phyloP scores from a whole-genome alignment of 805 yeast genomes.

The Sugiyamaella floridensis region DNA sequence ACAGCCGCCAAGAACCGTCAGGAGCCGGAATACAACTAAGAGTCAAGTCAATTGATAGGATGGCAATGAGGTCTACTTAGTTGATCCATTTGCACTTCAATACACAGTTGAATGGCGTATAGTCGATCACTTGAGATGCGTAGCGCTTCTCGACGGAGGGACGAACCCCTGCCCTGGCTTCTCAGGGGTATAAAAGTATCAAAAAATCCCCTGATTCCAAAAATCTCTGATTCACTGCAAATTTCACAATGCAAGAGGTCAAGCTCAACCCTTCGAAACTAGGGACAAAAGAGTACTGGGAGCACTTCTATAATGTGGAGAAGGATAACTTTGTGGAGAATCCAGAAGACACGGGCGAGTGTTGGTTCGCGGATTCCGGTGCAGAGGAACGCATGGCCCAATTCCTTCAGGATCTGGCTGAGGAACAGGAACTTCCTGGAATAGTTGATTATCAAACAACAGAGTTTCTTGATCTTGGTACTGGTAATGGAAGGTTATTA shows the following conservation, averaged over 20 bases:
- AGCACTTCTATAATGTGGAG: constrained; percentile 73
- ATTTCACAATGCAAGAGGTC: neutral
- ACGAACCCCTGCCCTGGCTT: too few species aligned
- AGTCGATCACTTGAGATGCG: too few species aligned
- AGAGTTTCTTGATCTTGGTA: constrained; percentile 72
- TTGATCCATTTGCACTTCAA: too few species aligned
- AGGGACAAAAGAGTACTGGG: constrained; percentile 91
- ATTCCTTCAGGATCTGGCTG: constrained; percentile 49
- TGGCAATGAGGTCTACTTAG: too few species aligned
- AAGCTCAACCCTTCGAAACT: constrained; percentile 65
- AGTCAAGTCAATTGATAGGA: too few species aligned
- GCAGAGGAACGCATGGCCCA: constrained; percentile 83
- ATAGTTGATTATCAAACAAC: constrained; percentile 28
- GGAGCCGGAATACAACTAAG: too few species aligned
- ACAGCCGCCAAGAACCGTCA: too few species aligned
- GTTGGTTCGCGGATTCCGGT: constrained; percentile 94
- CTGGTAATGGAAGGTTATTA: constrained; percentile 91
- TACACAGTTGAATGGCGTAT: too few species aligned
- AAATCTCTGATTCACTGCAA: too few species aligned
- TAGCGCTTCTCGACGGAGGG: too few species aligned
- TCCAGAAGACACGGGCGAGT: constrained; percentile 84
- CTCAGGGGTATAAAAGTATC: neutral
- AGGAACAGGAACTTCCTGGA: constrained; percentile 19
- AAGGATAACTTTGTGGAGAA: constrained; percentile 63
- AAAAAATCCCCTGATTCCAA: neutral